A percentile compares a stretch with the other conserved stretches of the same genome.
Conservation (phyloP, 1,284 basidiomycete species). For the Moesziomyces sp. region DNA sequence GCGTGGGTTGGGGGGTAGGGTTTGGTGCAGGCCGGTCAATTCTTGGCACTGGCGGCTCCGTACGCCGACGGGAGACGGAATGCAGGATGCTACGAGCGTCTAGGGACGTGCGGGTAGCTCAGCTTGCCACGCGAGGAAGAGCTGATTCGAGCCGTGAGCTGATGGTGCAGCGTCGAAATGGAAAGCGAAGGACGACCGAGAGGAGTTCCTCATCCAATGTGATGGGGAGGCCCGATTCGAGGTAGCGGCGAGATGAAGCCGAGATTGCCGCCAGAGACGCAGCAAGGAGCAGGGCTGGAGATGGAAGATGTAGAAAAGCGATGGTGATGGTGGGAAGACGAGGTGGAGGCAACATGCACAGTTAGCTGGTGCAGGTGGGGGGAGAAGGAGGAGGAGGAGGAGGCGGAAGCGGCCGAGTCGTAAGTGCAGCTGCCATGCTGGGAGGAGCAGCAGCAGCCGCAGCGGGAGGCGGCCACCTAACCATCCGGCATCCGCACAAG, state of each 20-base stretch:
- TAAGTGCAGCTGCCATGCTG: neutral
- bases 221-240: no score
- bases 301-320: no score
- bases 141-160: neutral
- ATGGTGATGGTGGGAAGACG: no score
- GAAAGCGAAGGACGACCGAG: neutral
- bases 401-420: neutral
- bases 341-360: no score
- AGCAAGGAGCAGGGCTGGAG: no score
- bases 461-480: neutral
- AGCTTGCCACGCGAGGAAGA: neutral
- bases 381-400: neutral
- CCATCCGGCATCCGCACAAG: neutral
- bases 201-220: neutral
- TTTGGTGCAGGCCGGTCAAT: neutral
- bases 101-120: neutral
- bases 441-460: no score
- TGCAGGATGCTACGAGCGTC: neutral
- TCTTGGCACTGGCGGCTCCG: neutral
- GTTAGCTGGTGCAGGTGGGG: no score
- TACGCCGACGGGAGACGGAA: no score
- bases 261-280: no score
- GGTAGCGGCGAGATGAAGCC: no score
- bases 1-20: constrained; percentile 4
- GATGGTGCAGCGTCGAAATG: neutral